Base-by-base conservation (phyloP, 345 rosid species). In the Alliaria petiolata region DNA sequence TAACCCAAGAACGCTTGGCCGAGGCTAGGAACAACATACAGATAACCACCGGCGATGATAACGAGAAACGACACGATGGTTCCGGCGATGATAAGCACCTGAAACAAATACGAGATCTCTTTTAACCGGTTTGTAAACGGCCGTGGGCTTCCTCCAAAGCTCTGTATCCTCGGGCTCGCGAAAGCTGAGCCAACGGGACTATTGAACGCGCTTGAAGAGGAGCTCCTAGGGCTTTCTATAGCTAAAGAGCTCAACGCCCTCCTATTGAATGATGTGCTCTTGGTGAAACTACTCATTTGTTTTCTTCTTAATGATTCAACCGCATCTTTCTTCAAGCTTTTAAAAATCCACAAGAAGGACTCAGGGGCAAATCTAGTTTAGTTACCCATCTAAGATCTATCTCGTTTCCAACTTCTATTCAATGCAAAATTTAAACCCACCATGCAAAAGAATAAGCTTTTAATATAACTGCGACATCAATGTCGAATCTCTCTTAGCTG, bases 11-110 rank as follows among this genome's bases (percentile, higher is more conserved):
- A 79, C 43, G 84, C 76, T 26, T 57, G 82, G 57, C 77, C 80
- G 16, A 89, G 82, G 68, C 85, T 89, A 60, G 96, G 97, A 40
- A 89, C 83, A 53, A 89, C 84, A 67, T 82, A 81, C 5, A 83
- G 40, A 68, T 87, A 91, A 76, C 93, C 85, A 1, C 86, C 86
- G 35, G 71, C 78, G 56, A 87, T 67, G 70, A 83, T 81, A 35
- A 84, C 61, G 6, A 78, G 45, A 71, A 87, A 85, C 0, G 91
- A 81, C n/a, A 89, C 69, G 34, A 84, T 65, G 40, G 78, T 76
- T 4, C 92, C 93, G 1, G 82, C 45, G n/a, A 84, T 79, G 35
- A 83, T 67, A 73, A 86, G 80, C 43, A 82, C 69, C 12, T 55
- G 83, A 76, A 84, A 82, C 83, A 86, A 78, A 25, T 71, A 83